Evolutionary conservation across 441 rosid species (phyloP).

Genomic region (Bruguiera hainesii): DNA sequence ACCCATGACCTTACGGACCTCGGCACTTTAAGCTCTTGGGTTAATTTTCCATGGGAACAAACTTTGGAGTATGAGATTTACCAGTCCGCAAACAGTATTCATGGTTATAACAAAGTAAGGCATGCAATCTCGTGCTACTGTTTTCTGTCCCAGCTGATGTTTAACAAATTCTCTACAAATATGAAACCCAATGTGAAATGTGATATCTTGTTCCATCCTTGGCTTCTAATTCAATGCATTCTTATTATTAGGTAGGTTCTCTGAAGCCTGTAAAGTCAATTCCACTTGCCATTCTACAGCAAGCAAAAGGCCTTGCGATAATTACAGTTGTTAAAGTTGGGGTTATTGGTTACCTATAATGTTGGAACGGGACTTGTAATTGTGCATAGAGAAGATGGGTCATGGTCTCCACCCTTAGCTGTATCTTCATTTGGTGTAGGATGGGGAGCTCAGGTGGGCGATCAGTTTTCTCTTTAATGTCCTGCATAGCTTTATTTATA

Average conservation of each 20-base stretch:
- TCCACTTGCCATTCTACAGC: slow-evolving; percentile 71
- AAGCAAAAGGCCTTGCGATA: slow-evolving; percentile 94
- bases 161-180: not conserved
- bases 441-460: slow-evolving; percentile 99
- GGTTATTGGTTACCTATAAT: slow-evolving; percentile 88
- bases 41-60: slow-evolving; percentile 96
- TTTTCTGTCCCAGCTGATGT: not conserved
- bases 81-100: slow-evolving; percentile 78
- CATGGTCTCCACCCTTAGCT: slow-evolving; percentile 98
- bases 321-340: slow-evolving; percentile 86
- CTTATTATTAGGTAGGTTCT: slow-evolving; percentile 56
- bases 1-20: slow-evolving; percentile 89
- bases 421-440: slow-evolving; percentile 89
- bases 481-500: not conserved
- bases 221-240: slow-evolving; percentile 9
- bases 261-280: slow-evolving; percentile 77
- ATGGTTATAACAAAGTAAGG: slow-evolving; percentile 66
- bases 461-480: slow-evolving; percentile 7
- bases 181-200: too few relatives aligned
- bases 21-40: slow-evolving; percentile 98
- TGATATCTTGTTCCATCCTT: not conserved
- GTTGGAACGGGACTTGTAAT: slow-evolving; percentile 91
- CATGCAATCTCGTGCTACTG: slow-evolving; percentile 4
- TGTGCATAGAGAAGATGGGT: slow-evolving; percentile 83
- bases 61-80: slow-evolving; percentile 92